Conservation (phyloP, 352 stramenopile genomes). For the Phytophthora sansomeana region DNA sequence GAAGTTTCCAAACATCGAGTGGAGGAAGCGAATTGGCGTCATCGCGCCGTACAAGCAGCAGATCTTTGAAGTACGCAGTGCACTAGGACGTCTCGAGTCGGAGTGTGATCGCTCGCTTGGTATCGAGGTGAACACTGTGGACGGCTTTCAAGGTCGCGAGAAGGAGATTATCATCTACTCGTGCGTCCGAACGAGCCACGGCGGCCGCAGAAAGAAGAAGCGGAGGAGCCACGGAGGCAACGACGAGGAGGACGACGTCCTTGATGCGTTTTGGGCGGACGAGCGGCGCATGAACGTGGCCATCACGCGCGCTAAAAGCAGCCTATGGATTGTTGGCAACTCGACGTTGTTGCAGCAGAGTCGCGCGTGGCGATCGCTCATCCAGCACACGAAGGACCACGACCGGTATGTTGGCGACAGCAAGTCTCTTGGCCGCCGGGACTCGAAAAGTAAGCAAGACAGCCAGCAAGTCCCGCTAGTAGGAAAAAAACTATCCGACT, state of each 20-base stretch:
- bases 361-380: slow-evolving; percentile 69
- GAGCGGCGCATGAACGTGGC: slow-evolving; percentile 99
- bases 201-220: slow-evolving; percentile 62
- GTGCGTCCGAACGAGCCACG: slow-evolving; percentile 95
- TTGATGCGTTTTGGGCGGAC: slow-evolving; percentile 95
- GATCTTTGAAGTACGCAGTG: slow-evolving; percentile 88
- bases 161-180: slow-evolving; percentile 98
- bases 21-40: slow-evolving; percentile 94
- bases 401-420: slow-evolving; percentile 53
- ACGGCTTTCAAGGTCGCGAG: slow-evolving; percentile 98
- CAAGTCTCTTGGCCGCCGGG: slow-evolving; percentile 14
- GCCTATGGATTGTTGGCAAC: slow-evolving; percentile 91
- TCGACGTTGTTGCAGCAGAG: slow-evolving; percentile 75
- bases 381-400: slow-evolving; percentile 68
- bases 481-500: not conserved
- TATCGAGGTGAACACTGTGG: slow-evolving; percentile 95
- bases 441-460: slow-evolving; percentile 21
- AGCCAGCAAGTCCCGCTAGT: slow-evolving; percentile 12
- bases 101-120: slow-evolving; percentile 54
- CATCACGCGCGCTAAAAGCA: slow-evolving; percentile 96
- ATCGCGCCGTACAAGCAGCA: slow-evolving; percentile 99
- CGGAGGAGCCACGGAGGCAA: slow-evolving; percentile 13
- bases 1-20: slow-evolving; percentile 73
- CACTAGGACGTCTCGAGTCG: slow-evolving; percentile 70
- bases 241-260: slow-evolving; percentile 26